Evolutionary conservation across 23 red algal species (phyloP).

Genomic region (Agarophyton chilense): DNA sequence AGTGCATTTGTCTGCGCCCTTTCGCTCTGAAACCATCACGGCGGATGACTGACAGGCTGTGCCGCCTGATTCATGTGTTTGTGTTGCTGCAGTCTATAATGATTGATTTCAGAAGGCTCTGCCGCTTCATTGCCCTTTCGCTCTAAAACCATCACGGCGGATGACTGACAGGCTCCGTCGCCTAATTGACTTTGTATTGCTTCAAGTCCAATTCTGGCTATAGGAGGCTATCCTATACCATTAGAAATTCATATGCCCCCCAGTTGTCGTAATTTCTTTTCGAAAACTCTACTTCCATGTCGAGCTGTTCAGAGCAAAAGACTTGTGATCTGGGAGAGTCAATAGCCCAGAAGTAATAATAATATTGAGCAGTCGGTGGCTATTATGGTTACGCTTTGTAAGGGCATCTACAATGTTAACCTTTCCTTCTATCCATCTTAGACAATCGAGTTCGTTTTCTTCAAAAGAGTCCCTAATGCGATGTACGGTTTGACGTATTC

Average conservation of each 20-base stretch:
- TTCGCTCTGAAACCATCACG: no score
- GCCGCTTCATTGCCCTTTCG: no score
- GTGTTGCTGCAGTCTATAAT: no score
- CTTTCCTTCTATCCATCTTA: slow-evolving; percentile 8
- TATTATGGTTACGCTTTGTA: neutral
- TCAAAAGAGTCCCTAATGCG: slow-evolving; percentile 30
- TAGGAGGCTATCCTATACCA: no score
- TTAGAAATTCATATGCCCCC: neutral
- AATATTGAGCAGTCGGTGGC: neutral
- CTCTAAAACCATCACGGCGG: no score
- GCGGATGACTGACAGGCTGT: no score
- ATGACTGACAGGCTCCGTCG: no score
- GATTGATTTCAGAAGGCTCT: no score
- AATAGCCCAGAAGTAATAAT: neutral
- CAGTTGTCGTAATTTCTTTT: slow-evolving; percentile 1
- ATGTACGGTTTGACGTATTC: slow-evolving; percentile 27
- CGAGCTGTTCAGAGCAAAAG: neutral
- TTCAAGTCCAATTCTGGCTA: no score
- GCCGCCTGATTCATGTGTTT: no score
- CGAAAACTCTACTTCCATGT: slow-evolving; percentile 8
- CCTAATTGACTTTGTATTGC: no score
- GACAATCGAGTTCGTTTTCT: neutral
- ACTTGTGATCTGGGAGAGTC: neutral
- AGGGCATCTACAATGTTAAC: slow-evolving; percentile 18
- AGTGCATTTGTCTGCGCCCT: no score